Conservation (phyloP, 306 rosid species). For the Vigna nakashimae region DNA sequence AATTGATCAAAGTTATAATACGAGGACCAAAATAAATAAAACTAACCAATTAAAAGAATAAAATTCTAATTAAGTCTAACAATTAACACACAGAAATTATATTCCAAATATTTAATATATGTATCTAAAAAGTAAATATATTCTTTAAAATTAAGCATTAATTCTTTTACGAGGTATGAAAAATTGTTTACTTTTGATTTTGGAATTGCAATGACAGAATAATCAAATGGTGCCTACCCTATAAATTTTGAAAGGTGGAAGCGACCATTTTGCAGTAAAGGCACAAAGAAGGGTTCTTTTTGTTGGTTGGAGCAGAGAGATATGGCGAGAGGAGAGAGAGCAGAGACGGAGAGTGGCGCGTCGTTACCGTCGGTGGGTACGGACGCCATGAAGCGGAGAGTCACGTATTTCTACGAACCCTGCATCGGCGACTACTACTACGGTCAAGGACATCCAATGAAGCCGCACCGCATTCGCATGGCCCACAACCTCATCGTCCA, state of each 20-base stretch:
- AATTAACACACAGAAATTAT: too few relatives aligned
- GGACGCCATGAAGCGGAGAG: slow-evolving; percentile 65
- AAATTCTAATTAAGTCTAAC: too few relatives aligned
- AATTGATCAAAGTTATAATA: too few relatives aligned
- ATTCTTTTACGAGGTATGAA: too few relatives aligned
- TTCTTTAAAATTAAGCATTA: too few relatives aligned
- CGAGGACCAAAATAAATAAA: too few relatives aligned
- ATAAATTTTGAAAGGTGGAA: not conserved
- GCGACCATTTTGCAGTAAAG: not conserved
- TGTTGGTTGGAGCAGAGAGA: not conserved
- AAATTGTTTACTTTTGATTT: too few relatives aligned
- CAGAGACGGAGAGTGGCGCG: slow-evolving; percentile 50
- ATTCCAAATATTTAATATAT: too few relatives aligned
- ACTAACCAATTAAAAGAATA: too few relatives aligned
- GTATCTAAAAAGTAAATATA: not conserved
- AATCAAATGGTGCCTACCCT: not conserved
- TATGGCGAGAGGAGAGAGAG: slow-evolving; percentile 43
- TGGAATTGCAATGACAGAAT: not conserved
- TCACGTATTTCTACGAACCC: slow-evolving; percentile 82
- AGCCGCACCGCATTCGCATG: slow-evolving; percentile 82
- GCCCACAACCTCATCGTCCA: slow-evolving; percentile 76
- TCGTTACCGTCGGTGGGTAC: slow-evolving; percentile 66
- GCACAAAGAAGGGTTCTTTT: not conserved
- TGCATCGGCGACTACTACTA: slow-evolving; percentile 74
- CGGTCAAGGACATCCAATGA: slow-evolving; percentile 86